A percentile compares a stretch with the other conserved stretches of the same genome.
phyloP scores from a whole-genome alignment of 495 filamentous ascomycete species.

The Symbiotaphrina buchneri region DNA sequence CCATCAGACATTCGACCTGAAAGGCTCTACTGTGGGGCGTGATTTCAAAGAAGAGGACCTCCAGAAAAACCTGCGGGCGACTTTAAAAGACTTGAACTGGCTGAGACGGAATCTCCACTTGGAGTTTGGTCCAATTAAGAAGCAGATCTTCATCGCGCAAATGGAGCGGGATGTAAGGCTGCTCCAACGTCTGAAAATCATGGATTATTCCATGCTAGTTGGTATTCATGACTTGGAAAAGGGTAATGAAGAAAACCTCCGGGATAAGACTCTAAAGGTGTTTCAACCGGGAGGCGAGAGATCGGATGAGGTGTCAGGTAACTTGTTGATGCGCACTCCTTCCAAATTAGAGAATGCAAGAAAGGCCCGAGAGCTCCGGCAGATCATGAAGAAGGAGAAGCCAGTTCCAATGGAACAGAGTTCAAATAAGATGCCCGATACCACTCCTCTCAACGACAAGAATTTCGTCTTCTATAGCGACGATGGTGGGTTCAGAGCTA shows the following conservation, averaged over 20 bases:
- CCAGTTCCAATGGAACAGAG: constrained; percentile 78
- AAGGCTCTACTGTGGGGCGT: constrained; percentile 88
- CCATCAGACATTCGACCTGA: constrained; percentile 89
- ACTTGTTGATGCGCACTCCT: constrained; percentile 68
- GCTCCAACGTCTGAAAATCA: constrained; percentile 74
- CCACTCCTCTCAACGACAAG: constrained; percentile 46
- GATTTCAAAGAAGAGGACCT: constrained; percentile 79
- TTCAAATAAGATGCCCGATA: constrained; percentile 71
- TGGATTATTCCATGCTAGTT: constrained; percentile 94
- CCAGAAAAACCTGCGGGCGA: constrained; percentile 73
- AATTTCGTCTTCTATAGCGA: constrained; percentile 70
- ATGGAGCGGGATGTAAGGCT: constrained; percentile 70
- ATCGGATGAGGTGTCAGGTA: constrained; percentile 29
- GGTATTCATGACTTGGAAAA: constrained; percentile 77
- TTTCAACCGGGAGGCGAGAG: constrained; percentile 71
- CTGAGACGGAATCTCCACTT: constrained; percentile 63
- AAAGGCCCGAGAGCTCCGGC: constrained; percentile 77
- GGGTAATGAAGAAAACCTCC: constrained; percentile 88
- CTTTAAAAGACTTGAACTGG: constrained; percentile 96
- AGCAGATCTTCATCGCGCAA: constrained; percentile 67
- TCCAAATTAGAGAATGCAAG: constrained; percentile 83
- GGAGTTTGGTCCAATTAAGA: constrained; percentile 73
- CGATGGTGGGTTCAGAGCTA: constrained; percentile 83
- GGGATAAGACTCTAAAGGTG: constrained; percentile 84
- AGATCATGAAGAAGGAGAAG: constrained; percentile 79